Percentiles rank a stretch among this genome's conserved stretches.
phyloP scores from a whole-genome alignment of 2,329 filamentous ascomycete species.

The Venturia carpophila region DNA sequence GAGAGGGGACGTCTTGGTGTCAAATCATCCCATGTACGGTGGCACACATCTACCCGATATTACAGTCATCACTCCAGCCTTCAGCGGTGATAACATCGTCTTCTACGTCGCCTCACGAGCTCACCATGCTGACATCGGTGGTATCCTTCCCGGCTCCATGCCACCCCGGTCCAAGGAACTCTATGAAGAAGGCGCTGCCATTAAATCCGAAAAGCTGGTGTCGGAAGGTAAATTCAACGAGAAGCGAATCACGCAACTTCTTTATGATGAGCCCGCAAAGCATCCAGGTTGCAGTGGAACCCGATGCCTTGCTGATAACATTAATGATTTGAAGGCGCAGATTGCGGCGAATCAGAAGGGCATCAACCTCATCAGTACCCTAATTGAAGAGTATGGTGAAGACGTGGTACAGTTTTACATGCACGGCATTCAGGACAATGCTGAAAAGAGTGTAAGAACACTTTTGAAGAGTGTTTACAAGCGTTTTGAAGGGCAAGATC shows the following conservation, averaged over 20 bases:
- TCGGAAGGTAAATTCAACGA: conserved; percentile 73
- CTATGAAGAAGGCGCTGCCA: conserved; percentile 49
- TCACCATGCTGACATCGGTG: conserved; percentile 79
- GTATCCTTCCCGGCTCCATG: conserved; percentile 76
- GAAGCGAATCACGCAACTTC: conserved; percentile 60
- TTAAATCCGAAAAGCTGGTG: conserved; percentile 59
- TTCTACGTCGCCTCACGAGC: conserved; percentile 77
- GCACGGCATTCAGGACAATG: conserved; percentile 73
- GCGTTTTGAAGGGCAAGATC: conserved; percentile 60
- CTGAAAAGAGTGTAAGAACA: conserved; percentile 65
- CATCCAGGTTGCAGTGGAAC: conserved; percentile 72
- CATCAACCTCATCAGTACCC: conserved; percentile 63
- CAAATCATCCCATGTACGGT: conserved; percentile 77
- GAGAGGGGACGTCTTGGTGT: conserved; percentile 72
- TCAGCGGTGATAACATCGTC: conserved; percentile 65
- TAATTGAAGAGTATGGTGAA: conserved; percentile 73
- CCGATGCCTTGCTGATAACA: conserved; percentile 70
- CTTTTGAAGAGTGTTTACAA: conserved; percentile 65
- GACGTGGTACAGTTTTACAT: conserved; percentile 76
- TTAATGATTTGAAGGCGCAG: conserved; percentile 81
- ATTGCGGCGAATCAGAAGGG: conserved; percentile 82
- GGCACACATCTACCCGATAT: conserved; percentile 80
- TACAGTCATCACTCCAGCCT: conserved; percentile 72
- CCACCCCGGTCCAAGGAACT: conserved; percentile 61
- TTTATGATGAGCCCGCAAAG: conserved; percentile 65